phyloP scores from a whole-genome alignment of 1,284 basidiomycete species.

The Anthracocystis setariae region DNA sequence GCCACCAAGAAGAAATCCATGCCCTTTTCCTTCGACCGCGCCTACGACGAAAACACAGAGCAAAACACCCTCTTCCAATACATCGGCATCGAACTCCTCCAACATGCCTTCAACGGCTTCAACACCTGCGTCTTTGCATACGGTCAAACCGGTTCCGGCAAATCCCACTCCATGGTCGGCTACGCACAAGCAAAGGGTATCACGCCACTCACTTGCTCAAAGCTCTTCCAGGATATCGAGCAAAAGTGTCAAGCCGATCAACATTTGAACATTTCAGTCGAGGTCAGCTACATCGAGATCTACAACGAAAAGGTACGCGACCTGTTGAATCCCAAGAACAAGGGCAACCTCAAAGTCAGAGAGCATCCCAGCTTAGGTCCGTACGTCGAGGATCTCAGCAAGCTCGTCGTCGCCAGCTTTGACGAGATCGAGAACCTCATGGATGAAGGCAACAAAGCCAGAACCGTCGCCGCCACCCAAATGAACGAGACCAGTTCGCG shows the following conservation, averaged over 20 bases:
- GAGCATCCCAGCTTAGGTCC: constrained; percentile 86
- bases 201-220: constrained; percentile 92
- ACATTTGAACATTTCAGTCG: constrained; percentile 84
- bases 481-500: constrained; percentile 65
- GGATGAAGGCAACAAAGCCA: constrained; percentile 97
- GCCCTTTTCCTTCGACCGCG: constrained; percentile 63
- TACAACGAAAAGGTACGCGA: constrained; percentile 86
- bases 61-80: constrained; percentile 87
- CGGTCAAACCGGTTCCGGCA: constrained; percentile 63
- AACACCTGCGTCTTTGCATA: constrained; percentile 75
- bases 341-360: constrained; percentile 91
- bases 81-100: constrained; percentile 89
- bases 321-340: constrained; percentile 95
- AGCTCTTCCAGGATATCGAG: constrained; percentile 84
- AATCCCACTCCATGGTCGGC: constrained; percentile 49
- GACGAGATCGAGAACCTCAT: constrained; percentile 97
- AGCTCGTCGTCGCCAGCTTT: constrained; percentile 88
- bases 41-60: constrained; percentile 63
- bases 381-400: constrained; percentile 96
- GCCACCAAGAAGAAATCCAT: constrained; percentile 63
- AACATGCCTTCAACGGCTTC: constrained; percentile 95
- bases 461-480: constrained; percentile 64
- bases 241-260: constrained; percentile 75
- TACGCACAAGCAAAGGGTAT: constrained; percentile 95
- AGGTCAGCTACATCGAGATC: constrained; percentile 96